Evolutionary conservation across 306 rosid genomes (phyloP).

Genomic region (Astragalus glycyphyllos): DNA sequence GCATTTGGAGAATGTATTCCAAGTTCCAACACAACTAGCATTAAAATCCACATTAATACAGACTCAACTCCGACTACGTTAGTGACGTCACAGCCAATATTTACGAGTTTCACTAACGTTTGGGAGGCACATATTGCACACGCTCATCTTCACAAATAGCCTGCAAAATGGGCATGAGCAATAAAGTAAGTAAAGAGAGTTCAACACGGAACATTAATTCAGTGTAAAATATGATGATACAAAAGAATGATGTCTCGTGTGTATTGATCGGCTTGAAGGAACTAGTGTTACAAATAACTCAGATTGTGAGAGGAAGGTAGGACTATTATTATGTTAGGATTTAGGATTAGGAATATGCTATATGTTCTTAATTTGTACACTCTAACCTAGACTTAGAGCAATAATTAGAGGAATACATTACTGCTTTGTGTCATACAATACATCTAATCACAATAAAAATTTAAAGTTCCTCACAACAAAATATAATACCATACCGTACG

Average conservation of each 20-base stretch:
- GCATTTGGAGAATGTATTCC: constrained; percentile 17
- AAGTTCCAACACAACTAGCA: constrained; percentile 26
- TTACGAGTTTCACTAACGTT: constrained; percentile 50
- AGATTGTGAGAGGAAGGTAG: too few species aligned
- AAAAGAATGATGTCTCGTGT: background rate
- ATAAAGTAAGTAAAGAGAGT: constrained; percentile 2
- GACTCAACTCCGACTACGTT: background rate
- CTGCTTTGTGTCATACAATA: too few species aligned
- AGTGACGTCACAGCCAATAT: constrained; percentile 20
- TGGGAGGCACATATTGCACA: constrained; percentile 82
- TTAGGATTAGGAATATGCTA: too few species aligned
- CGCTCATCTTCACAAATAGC: constrained; percentile 72
- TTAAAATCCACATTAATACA: constrained; percentile 19
- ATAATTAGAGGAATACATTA: too few species aligned
- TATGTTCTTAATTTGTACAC: too few species aligned
- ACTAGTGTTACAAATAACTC: too few species aligned
- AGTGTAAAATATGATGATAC: background rate
- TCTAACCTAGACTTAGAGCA: too few species aligned
- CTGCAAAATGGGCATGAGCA: constrained; percentile 53
- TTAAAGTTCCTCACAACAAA: too few species aligned
- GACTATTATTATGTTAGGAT: too few species aligned
- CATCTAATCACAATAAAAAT: too few species aligned
- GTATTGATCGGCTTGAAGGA: background rate
- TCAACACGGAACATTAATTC: constrained; percentile 5
- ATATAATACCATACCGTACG: too few species aligned